Percentiles rank a stretch among this genome's conserved stretches.
phyloP scores from a whole-genome alignment of 73 alveolate genomes.

The Paramecium bursaria region DNA sequence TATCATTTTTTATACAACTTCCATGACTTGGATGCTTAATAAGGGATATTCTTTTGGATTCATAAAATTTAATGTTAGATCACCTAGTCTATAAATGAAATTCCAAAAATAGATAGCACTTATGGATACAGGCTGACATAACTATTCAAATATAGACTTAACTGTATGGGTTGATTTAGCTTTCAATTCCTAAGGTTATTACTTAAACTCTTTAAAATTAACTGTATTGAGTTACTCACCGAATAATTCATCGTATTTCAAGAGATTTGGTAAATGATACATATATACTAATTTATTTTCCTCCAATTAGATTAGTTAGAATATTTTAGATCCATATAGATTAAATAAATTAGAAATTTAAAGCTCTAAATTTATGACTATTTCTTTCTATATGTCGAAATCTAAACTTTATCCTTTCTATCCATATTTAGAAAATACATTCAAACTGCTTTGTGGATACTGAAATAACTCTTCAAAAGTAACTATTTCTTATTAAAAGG shows the following conservation, averaged over 20 bases:
- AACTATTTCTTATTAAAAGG: slow-evolving; percentile 5
- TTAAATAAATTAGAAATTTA: slow-evolving; percentile 14
- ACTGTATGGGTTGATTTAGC: slow-evolving; percentile 7
- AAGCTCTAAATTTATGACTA: slow-evolving; percentile 18
- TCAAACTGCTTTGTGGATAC: neutral
- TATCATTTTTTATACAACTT: neutral
- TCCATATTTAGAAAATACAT: slow-evolving; percentile 5
- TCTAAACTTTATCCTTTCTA: slow-evolving; percentile 45
- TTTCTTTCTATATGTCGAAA: slow-evolving; percentile 28
- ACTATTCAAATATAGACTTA: slow-evolving; percentile 3
- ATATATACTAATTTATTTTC: slow-evolving; percentile 17
- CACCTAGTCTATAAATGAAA: slow-evolving; percentile 49
- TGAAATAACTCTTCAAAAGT: slow-evolving; percentile 18
- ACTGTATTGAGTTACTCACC: neutral
- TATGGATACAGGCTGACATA: neutral
- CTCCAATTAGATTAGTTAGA: slow-evolving; percentile 17
- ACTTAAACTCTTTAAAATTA: too few species aligned
- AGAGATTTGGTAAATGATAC: neutral
- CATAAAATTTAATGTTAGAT: slow-evolving; percentile 24
- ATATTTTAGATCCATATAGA: slow-evolving; percentile 16
- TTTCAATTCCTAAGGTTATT: slow-evolving; percentile 22
- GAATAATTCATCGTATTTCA: slow-evolving; percentile 24
- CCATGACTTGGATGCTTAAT: slow-evolving; percentile 6
- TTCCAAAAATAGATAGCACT: slow-evolving; percentile 48
- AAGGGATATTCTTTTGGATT: slow-evolving; percentile 52